Evolutionary conservation across 2,329 filamentous ascomycete genomes (phyloP).

Genomic region (Phaeophleospora eucalypticola): DNA sequence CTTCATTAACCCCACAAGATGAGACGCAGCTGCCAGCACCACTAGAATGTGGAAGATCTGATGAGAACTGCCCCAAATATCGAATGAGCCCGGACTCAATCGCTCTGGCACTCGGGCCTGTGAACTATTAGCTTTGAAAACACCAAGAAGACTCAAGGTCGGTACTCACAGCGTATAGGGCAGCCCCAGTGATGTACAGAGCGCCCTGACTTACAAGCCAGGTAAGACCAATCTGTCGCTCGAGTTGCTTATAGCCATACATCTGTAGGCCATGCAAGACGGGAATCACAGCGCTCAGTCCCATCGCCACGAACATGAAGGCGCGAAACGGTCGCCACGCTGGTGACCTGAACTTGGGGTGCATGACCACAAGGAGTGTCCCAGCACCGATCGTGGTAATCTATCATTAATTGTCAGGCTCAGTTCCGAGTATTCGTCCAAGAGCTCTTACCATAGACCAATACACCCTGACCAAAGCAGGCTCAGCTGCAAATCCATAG

Average conservation of each 20-base stretch:
- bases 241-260: slow-evolving; percentile 64
- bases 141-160: background rate
- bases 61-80: slow-evolving; percentile 90
- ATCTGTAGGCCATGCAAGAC: slow-evolving; percentile 69
- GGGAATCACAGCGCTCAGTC: slow-evolving; percentile 76
- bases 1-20: slow-evolving; percentile 74
- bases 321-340: slow-evolving; percentile 80
- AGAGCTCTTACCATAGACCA: slow-evolving; percentile 61
- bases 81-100: slow-evolving; percentile 70
- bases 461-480: slow-evolving; percentile 64
- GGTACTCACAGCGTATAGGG: slow-evolving; percentile 70
- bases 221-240: slow-evolving; percentile 70
- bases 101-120: slow-evolving; percentile 79
- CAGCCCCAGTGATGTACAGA: slow-evolving; percentile 81
- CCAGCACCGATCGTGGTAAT: slow-evolving; percentile 73
- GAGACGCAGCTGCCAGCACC: slow-evolving; percentile 72
- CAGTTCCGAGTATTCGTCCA: too few relatives aligned
- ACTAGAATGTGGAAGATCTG: slow-evolving; percentile 95
- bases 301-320: slow-evolving; percentile 83
- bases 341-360: slow-evolving; percentile 79
- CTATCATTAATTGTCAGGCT: too few relatives aligned
- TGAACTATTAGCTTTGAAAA: slow-evolving; percentile 7
- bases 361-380: slow-evolving; percentile 71
- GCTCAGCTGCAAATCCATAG: slow-evolving; percentile 75
- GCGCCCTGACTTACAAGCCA: slow-evolving; percentile 77